phyloP scores from a whole-genome alignment of 2,329 filamentous ascomycete species.

The Aspergillus udagawae region DNA sequence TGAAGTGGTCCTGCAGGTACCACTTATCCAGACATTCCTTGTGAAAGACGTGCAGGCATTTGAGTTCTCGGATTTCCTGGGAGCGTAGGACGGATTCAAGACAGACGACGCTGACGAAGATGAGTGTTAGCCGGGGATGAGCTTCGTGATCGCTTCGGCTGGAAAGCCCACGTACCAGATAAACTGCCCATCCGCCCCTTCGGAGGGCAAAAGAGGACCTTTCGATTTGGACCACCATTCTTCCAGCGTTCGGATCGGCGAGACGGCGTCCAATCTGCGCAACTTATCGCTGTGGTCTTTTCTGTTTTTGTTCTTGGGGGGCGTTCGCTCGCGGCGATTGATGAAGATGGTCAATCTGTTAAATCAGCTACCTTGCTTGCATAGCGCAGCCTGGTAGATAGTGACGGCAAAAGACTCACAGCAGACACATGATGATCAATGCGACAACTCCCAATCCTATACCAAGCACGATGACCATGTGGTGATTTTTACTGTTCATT shows the following conservation, averaged over 20 bases:
- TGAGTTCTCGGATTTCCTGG: constrained; percentile 36
- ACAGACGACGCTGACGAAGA: constrained; percentile 29
- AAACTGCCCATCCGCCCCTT: constrained; percentile 33
- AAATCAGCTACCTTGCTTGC: not conserved
- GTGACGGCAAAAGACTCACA: constrained; percentile 19
- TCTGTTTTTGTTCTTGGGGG: constrained; percentile 15
- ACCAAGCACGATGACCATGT: constrained; percentile 31
- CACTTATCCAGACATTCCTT: constrained; percentile 38
- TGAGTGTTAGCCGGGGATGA: constrained; percentile 2
- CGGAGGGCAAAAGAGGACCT: constrained; percentile 28
- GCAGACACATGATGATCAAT: constrained; percentile 29
- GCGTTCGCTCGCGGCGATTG: constrained; percentile 27
- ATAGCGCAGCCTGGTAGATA: not conserved
- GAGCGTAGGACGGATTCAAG: constrained; percentile 33
- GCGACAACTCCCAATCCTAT: constrained; percentile 29
- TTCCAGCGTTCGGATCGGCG: constrained; percentile 33
- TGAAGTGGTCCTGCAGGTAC: constrained; percentile 37
- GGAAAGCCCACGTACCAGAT: constrained; percentile 26
- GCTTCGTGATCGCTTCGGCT: not conserved
- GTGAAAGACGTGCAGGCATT: constrained; percentile 39
- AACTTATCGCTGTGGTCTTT: constrained; percentile 28
- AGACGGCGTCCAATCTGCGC: constrained; percentile 33
- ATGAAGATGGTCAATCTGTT: constrained; percentile 29
- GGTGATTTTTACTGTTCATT: constrained; percentile 19
- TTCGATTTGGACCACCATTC: constrained; percentile 36